Conservation (phyloP, 495 filamentous ascomycete species). For the Margaritispora aquatica region DNA sequence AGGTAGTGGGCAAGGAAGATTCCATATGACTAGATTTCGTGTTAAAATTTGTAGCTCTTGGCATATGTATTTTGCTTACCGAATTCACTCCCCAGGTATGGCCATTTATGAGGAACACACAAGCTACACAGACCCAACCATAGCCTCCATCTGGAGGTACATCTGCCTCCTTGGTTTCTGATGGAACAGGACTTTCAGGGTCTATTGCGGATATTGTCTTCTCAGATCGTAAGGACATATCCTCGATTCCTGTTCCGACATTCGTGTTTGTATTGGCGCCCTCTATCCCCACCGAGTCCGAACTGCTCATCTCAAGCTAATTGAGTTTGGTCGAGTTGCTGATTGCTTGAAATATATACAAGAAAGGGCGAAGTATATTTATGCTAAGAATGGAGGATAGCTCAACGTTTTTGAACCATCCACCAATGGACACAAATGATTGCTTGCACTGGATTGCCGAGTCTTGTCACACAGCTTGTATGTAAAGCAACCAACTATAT, state of each 20-base stretch:
- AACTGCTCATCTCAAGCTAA: too few relatives aligned
- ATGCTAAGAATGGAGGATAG: too few relatives aligned
- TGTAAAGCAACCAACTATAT: too few relatives aligned
- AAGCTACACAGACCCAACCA: constrained; percentile 51
- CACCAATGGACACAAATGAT: too few relatives aligned
- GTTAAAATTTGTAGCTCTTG: not conserved
- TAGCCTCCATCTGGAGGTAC: constrained; percentile 43
- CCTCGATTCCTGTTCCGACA: not conserved
- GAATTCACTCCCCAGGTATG: constrained; percentile 29
- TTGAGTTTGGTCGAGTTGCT: too few relatives aligned
- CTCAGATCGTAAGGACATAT: not conserved
- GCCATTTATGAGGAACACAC: constrained; percentile 38
- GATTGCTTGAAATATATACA: too few relatives aligned
- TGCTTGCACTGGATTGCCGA: not conserved
- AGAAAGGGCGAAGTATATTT: too few relatives aligned
- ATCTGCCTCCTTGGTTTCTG: constrained; percentile 7
- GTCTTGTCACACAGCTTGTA: too few relatives aligned
- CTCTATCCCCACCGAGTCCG: not conserved
- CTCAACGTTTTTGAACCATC: too few relatives aligned
- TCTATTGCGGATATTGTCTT: not conserved
- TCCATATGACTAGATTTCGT: constrained; percentile 41
- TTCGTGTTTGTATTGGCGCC: not conserved
- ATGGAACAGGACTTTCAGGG: constrained; percentile 4
- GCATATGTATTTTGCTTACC: constrained; percentile 11
- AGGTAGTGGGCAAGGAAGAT: constrained; percentile 62